Percentiles rank a stretch among this genome's conserved stretches.
Conservation (phyloP, 2,329 filamentous ascomycete species). For the Endoconidiophora polonica region DNA sequence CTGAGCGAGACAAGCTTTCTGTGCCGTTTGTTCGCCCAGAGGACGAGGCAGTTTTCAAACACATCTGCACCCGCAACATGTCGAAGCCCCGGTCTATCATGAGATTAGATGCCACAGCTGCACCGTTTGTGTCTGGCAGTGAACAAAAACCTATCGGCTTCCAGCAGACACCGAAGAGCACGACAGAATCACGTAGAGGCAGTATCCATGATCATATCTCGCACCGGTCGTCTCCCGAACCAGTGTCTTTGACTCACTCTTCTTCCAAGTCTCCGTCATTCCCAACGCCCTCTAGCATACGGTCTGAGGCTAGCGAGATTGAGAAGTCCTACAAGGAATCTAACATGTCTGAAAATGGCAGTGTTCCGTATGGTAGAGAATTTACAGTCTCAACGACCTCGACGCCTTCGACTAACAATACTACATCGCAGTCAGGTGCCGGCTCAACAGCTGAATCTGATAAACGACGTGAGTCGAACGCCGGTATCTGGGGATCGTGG, state of each 20-base stretch:
- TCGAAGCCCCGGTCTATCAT: constrained; percentile 42
- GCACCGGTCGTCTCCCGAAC: constrained; percentile 21
- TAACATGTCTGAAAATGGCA: constrained; percentile 9
- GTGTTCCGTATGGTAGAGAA: background rate
- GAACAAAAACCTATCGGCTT: constrained; percentile 18
- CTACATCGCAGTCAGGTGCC: constrained; percentile 9
- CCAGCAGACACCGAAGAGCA: background rate
- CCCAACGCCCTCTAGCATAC: constrained; percentile 11
- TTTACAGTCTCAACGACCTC: background rate
- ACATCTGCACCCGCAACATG: constrained; percentile 47
- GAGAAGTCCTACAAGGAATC: constrained; percentile 6
- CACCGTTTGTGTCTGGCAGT: constrained; percentile 24
- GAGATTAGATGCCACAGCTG: constrained; percentile 33
- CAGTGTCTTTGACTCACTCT: background rate
- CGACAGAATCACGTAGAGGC: background rate
- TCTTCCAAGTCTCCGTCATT: constrained; percentile 6
- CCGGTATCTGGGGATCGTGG: constrained; percentile 56
- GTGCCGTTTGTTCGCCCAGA: constrained; percentile 88
- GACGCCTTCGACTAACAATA: background rate
- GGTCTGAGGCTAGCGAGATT: constrained; percentile 3
- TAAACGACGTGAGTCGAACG: constrained; percentile 14
- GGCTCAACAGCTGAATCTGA: constrained; percentile 11
- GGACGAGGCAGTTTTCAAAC: constrained; percentile 64
- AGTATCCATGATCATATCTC: constrained; percentile 14
- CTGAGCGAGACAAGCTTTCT: constrained; percentile 70